Conservation (phyloP, 2,329 filamentous ascomycete species). For the Trichoderma atroviride region DNA sequence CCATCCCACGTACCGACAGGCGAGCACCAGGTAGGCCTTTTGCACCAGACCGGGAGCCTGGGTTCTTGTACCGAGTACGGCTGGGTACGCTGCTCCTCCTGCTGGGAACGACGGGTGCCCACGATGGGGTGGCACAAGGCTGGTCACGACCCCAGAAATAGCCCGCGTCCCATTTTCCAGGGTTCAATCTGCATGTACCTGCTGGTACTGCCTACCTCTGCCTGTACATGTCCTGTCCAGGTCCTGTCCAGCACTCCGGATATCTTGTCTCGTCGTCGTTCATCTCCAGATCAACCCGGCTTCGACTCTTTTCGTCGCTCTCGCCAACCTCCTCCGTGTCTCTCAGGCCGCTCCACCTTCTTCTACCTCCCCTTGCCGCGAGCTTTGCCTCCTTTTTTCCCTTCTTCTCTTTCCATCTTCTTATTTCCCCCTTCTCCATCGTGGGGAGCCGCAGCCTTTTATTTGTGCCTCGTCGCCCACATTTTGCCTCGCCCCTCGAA, state of each 20-base stretch:
- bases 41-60: not conserved
- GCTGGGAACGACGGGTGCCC: not conserved
- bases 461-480: slow-evolving; percentile 25
- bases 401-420: not conserved
- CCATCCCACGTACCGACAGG: too few species aligned
- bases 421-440: not conserved
- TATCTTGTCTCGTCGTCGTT: not conserved
- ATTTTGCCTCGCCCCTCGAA: slow-evolving; percentile 20
- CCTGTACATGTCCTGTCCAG: too few species aligned
- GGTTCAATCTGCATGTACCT: not conserved
- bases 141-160: slow-evolving; percentile 23
- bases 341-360: slow-evolving; percentile 17
- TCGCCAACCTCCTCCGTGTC: slow-evolving; percentile 15
- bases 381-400: not conserved
- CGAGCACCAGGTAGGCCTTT: not conserved
- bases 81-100: not conserved
- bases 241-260: not conserved
- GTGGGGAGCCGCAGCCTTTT: slow-evolving; percentile 12
- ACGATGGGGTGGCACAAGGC: not conserved
- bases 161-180: not conserved
- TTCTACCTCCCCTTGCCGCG: slow-evolving; percentile 9
- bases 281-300: slow-evolving; percentile 8
- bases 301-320: slow-evolving; percentile 6
- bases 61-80: not conserved
- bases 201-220: not conserved